phyloP scores from a whole-genome alignment of 140 eudicot genomes.

The Ambrosia hybrid region DNA sequence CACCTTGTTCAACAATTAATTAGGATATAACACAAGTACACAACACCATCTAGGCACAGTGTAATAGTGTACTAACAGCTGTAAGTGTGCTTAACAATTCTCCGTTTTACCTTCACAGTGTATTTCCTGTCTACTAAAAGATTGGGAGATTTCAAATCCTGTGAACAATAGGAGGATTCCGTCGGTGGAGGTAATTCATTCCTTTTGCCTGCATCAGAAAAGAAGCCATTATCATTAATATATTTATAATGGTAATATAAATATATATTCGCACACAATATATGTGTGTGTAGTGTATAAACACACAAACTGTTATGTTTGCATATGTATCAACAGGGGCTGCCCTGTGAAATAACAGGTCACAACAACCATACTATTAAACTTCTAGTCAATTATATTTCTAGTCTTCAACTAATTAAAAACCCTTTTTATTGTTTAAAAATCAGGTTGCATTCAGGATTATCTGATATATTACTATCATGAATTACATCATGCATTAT shows the following conservation, averaged over 20 bases:
- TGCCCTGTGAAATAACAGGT: slow-evolving; percentile 1
- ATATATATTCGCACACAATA: too few relatives aligned
- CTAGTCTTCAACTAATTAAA: background rate
- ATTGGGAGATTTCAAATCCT: slow-evolving; percentile 96
- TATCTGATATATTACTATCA: background rate
- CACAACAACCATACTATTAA: background rate
- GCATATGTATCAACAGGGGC: background rate
- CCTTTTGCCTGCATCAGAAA: slow-evolving; percentile 74
- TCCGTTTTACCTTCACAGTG: slow-evolving; percentile 77
- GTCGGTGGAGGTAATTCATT: slow-evolving; percentile 95
- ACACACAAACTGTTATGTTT: background rate
- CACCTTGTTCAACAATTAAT: background rate
- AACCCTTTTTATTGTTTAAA: background rate
- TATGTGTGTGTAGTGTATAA: too few relatives aligned
- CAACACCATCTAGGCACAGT: background rate
- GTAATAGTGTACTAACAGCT: background rate
- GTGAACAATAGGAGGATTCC: slow-evolving; percentile 94
- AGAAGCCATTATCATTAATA: slow-evolving; percentile 11
- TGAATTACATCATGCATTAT: background rate
- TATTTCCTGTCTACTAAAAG: slow-evolving; percentile 91
- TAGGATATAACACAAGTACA: background rate
- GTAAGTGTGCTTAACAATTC: slow-evolving; percentile 12
- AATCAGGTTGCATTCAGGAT: background rate
- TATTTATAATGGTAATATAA: background rate
- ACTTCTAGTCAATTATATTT: background rate